Percentiles rank a stretch among this genome's conserved stretches.
Evolutionary conservation across 371 early-diverging fungal genomes (phyloP).

Genomic region (Mucor irregularis): DNA sequence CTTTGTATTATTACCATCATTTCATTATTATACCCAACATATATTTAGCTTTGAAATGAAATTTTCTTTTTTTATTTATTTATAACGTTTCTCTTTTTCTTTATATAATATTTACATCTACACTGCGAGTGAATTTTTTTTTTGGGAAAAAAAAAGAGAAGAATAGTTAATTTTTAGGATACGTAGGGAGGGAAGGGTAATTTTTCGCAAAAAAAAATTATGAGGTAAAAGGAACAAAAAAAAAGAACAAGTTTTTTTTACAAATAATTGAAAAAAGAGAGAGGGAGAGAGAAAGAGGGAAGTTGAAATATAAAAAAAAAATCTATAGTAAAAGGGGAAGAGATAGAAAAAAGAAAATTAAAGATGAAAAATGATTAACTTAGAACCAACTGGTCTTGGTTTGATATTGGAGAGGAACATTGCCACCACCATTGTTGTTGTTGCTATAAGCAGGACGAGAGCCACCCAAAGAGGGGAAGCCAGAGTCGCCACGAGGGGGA

Average conservation of each 20-base stretch:
- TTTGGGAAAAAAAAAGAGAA: background rate
- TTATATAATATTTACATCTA: conserved; percentile 1
- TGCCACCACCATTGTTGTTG: conserved; percentile 19
- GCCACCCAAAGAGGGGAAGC: conserved; percentile 26
- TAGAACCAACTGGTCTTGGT: conserved; percentile 79
- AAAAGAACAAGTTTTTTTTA: background rate
- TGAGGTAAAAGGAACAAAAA: background rate
- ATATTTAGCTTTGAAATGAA: background rate
- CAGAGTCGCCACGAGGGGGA: conserved; percentile 18
- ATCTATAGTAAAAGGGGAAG: background rate
- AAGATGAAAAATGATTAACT: too few relatives aligned
- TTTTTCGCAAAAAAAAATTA: too few relatives aligned
- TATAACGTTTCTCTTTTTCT: background rate
- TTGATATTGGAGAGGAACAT: conserved; percentile 49
- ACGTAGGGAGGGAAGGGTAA: too few relatives aligned
- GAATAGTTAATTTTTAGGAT: too few relatives aligned
- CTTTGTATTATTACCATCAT: too few relatives aligned
- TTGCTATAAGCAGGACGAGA: conserved; percentile 6
- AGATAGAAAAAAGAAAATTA: background rate
- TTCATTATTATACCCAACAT: background rate
- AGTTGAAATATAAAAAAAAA: conserved; percentile 3
- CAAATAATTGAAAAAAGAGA: background rate
- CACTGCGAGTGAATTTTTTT: conserved; percentile 1
- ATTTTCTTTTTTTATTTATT: conserved; percentile 2
- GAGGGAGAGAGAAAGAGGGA: background rate